Conservation (phyloP, 2,329 filamentous ascomycete genomes). For the Ceratocystiopsis brevicomis region DNA sequence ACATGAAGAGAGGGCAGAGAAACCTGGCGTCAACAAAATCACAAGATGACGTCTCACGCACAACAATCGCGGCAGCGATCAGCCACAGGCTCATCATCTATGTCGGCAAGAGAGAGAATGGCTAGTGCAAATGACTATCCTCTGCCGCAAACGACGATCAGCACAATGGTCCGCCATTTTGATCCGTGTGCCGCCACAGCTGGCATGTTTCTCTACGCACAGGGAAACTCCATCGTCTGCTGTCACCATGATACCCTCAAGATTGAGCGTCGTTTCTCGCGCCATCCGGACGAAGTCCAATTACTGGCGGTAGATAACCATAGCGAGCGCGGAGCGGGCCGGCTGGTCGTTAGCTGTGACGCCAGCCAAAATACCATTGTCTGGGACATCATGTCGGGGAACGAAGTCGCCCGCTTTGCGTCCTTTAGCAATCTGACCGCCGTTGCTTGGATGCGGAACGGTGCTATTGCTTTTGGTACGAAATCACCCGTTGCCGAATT, state of each 20-base stretch:
- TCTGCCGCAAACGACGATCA: constrained; percentile 29
- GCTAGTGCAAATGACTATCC: constrained; percentile 31
- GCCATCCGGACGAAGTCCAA: constrained; percentile 65
- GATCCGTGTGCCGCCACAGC: constrained; percentile 82
- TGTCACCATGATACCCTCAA: constrained; percentile 84
- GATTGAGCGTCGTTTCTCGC: constrained; percentile 69
- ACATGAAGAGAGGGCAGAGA: no score
- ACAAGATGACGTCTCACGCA: constrained; percentile 11
- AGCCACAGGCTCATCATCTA: constrained; percentile 36
- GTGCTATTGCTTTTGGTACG: constrained; percentile 90
- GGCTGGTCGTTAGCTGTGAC: constrained; percentile 86
- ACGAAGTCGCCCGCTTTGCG: constrained; percentile 78
- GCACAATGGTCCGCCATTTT: constrained; percentile 38
- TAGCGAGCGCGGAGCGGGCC: constrained; percentile 68
- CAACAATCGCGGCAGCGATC: constrained; percentile 33
- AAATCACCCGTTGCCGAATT: constrained; percentile 1
- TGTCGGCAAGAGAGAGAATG: constrained; percentile 17
- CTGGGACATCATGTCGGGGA: constrained; percentile 86
- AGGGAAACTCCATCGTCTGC: constrained; percentile 66
- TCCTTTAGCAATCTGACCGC: constrained; percentile 75
- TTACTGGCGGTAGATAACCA: constrained; percentile 80
- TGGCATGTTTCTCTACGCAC: constrained; percentile 74
- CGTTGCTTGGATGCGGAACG: constrained; percentile 90
- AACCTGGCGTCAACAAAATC: not conserved
- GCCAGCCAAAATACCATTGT: constrained; percentile 79